A percentile compares a stretch with the other conserved stretches of the same genome.
phyloP scores from a whole-genome alignment of 345 rosid genomes.

The Euphorbia peplus region DNA sequence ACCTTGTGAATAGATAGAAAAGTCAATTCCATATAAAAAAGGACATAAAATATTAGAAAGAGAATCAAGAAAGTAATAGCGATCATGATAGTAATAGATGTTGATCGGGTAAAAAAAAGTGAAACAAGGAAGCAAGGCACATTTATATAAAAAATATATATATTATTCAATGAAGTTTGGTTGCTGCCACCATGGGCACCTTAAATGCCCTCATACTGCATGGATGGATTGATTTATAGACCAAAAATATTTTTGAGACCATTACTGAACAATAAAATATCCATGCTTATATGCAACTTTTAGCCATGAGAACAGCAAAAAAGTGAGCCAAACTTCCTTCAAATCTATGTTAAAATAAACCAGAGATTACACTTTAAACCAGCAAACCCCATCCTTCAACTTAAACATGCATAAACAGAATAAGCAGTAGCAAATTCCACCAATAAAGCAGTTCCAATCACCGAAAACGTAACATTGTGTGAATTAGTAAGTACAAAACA shows the following conservation, averaged over 20 bases:
- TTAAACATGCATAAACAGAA: not conserved
- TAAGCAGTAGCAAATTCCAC: not conserved
- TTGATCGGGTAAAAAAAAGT: not conserved
- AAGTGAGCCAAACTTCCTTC: not conserved
- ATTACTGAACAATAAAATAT: not conserved
- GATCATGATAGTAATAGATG: not conserved
- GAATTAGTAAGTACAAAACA: not conserved
- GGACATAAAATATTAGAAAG: not conserved
- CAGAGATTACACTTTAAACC: not conserved
- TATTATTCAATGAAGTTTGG: slow-evolving; percentile 1
- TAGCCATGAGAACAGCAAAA: not conserved
- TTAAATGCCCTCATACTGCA: not conserved
- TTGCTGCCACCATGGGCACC: not conserved
- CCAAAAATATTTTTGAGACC: not conserved
- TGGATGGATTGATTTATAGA: not conserved
- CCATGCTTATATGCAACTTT: not conserved
- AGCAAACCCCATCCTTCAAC: not conserved
- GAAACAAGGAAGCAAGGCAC: not conserved
- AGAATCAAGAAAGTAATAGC: not conserved
- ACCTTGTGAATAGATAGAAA: slow-evolving; percentile 45
- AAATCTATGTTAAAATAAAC: slow-evolving; percentile 1
- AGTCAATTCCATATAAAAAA: not conserved
- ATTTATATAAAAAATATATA: no score
- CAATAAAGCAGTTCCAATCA: not conserved
- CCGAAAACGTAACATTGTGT: not conserved